Conservation (phyloP, 768 basidiomycete genomes). For the Lactarius evosmus region DNA sequence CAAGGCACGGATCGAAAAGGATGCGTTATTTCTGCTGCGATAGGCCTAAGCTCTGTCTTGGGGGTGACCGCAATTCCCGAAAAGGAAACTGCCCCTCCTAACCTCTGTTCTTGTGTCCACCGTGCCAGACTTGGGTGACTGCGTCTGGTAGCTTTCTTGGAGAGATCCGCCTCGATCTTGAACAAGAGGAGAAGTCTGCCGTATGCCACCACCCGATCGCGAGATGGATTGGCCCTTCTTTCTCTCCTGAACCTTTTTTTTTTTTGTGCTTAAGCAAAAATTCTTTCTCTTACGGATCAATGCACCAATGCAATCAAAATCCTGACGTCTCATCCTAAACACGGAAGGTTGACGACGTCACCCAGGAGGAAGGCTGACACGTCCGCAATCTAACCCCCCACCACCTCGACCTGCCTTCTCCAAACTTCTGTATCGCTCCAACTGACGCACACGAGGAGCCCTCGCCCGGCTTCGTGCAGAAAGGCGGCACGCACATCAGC, state of each 20-base stretch:
- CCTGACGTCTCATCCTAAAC: neutral
- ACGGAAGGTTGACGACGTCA: neutral
- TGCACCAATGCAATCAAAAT: neutral
- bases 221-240: neutral
- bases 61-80: neutral
- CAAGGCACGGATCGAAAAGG: neutral
- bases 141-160: neutral
- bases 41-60: neutral
- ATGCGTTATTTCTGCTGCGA: neutral
- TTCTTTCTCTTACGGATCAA: neutral
- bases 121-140: slow-evolving; percentile 1
- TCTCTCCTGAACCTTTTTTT: neutral
- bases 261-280: too few relatives aligned
- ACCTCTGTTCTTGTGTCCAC: neutral
- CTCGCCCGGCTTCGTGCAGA: slow-evolving; percentile 39
- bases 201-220: neutral
- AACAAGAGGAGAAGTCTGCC: too few relatives aligned
- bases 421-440: neutral
- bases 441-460: slow-evolving; percentile 33
- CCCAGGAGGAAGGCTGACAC: neutral
- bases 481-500: slow-evolving; percentile 66
- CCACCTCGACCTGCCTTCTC: neutral
- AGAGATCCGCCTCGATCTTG: neutral
- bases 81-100: slow-evolving; percentile 1
- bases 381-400: neutral